Conservation (phyloP, 73 alveolate genomes). For the Paramecium biaurelia region DNA sequence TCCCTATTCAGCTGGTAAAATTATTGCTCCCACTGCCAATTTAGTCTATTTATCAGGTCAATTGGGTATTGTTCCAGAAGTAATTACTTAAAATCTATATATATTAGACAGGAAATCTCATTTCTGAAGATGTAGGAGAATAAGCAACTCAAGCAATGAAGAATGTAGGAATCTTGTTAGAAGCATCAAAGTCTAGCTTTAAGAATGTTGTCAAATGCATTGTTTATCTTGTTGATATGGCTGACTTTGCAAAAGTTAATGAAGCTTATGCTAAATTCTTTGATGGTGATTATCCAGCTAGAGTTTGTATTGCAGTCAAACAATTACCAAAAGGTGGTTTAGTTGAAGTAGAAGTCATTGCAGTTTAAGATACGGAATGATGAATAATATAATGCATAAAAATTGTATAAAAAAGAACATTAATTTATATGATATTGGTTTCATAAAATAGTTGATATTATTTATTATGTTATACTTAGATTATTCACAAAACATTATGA, state of each 20-base stretch:
- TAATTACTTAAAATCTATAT: background rate
- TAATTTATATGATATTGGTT: background rate
- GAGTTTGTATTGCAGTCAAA: conserved; percentile 76
- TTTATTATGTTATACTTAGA: background rate
- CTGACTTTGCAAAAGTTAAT: conserved; percentile 69
- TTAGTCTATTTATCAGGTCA: background rate
- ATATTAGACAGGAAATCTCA: conserved; percentile 18
- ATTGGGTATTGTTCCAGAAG: conserved; percentile 7
- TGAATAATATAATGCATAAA: background rate
- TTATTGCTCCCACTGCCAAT: conserved; percentile 35
- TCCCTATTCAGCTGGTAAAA: conserved; percentile 66
- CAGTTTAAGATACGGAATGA: conserved; percentile 45
- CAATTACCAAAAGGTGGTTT: conserved; percentile 74
- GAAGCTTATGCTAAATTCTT: conserved; percentile 72
- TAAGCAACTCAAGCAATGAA: conserved; percentile 54
- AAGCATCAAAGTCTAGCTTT: conserved; percentile 52
- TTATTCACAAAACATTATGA: background rate
- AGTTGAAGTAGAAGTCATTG: conserved; percentile 70
- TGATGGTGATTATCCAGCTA: conserved; percentile 71
- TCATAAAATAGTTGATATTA: background rate
- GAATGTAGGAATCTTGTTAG: conserved; percentile 37
- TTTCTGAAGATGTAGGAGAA: conserved; percentile 53
- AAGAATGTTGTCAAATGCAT: conserved; percentile 63
- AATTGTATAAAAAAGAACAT: background rate
- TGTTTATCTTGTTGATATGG: conserved; percentile 74